Base-by-base conservation (phyloP, 306 rosid species). In the Bauhinia variegata region DNA sequence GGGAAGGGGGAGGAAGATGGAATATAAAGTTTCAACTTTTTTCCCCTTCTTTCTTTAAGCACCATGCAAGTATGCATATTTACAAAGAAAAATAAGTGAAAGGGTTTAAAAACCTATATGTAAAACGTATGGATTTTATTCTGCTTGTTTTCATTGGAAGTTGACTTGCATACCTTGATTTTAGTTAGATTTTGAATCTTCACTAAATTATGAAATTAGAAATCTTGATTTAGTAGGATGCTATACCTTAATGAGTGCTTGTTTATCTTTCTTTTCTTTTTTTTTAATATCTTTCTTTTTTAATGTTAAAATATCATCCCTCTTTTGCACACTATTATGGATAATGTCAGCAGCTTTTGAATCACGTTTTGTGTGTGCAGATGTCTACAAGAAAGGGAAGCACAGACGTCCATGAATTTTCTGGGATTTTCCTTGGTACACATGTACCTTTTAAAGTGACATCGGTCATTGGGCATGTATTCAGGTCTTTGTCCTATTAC, bases 381-480 rank as follows among this genome's bases (percentile, higher is more conserved):
- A 89, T 87, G 96, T 76, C 50, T 79, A 84, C 98, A 11, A 83
- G 98, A 74, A 92, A 37, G 84, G 91, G 91, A 65, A 92, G 96
- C 73, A 92, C 96, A 4, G 96, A 89, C 0, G 76, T 92, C 46
- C 98, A 92, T 54, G 96, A 92, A 79, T 87, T 92, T 19, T 91
- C 84, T 4, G 98, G 93, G 53, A 79, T 4, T 47, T 89, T 92
- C 87, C 87, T 36, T 39, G 84, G 88, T 42, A 71, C 49, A 16
- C 84, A 52, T 51, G 93, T 76, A 1, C 78, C 38, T 14, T 92
- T 86, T 56, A 92, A 79, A 87, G 96, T 92, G 17, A 89, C 98
- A 64, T 92, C 98, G 12, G 98, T 88, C n/a, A 92, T 87, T 78
- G 98, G 98, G 16, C 98, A 92, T 68, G 69, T 92, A 49, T 92